Base-by-base conservation (phyloP, 345 rosid genomes). In the Zanthoxylum bungeanum region DNA sequence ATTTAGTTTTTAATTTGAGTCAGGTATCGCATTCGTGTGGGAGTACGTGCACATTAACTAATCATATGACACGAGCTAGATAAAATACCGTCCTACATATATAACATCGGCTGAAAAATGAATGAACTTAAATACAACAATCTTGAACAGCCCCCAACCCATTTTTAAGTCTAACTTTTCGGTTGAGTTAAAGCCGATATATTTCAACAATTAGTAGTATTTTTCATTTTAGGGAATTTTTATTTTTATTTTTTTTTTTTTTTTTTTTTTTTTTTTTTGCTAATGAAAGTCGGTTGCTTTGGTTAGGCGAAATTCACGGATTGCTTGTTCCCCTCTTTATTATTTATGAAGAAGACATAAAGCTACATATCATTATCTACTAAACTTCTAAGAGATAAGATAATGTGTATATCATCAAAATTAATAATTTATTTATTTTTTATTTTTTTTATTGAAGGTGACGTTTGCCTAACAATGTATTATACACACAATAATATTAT, bases 401-500 rank as follows among this genome's bases (percentile, higher is more conserved):
- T 17, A 1, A 22, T 60, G 50, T 60, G 60, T 65, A 22, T 14
- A 6, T 6, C 14, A 69, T 53, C 63, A 30, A 66, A 60, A 24
- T n/a, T 5, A 28, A 2, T 24, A 4, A 10, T 10, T 56, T 21
- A 30, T n/a, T n/a, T n/a, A n/a, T n/a, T n/a, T n/a, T n/a, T n/a
- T n/a, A n/a, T n/a, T n/a, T n/a, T n/a, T n/a, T n/a, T n/a, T 19
- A 46, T 17, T 70, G 87, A 84, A 72, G 58, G 72, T 69, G 88
- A 87, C 92, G 75, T 85, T 40, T 83, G 89, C 89, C 89, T 77
- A 84, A 84, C 83, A 55, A 6, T 2, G 21, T 28, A 6, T 27
- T 57, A 4, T 16, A 30, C 9, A 6, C 8, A 30, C 9, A 40
- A 46, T 25, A 11, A 27, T 25, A 52, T 52, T 27, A 27, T 2